phyloP scores from a whole-genome alignment of 495 filamentous ascomycete genomes.

The Lindgomyces ingoldianus region DNA sequence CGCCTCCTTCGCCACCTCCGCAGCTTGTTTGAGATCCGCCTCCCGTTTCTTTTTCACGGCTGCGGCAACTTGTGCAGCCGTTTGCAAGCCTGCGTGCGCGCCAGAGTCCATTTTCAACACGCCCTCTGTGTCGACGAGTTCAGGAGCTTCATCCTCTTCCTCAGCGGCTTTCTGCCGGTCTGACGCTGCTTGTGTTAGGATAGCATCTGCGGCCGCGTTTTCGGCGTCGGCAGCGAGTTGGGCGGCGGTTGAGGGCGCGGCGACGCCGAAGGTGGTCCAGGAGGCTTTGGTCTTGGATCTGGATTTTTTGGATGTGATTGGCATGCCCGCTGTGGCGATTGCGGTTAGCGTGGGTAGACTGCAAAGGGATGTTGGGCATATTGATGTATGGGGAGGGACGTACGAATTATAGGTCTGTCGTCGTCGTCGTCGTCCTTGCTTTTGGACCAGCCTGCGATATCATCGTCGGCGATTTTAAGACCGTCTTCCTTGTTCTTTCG shows the following conservation, averaged over 20 bases:
- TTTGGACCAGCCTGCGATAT: conserved; percentile 70
- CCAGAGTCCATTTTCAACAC: conserved; percentile 75
- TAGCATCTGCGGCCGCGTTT: conserved; percentile 74
- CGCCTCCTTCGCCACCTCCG: conserved; percentile 48
- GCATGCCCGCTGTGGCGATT: conserved; percentile 53
- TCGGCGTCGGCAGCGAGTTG: conserved; percentile 46
- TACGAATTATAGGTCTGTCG: conserved; percentile 50
- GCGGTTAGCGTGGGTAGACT: too few relatives aligned
- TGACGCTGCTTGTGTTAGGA: conserved; percentile 71
- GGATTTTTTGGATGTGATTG: conserved; percentile 41
- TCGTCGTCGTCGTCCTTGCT: conserved; percentile 42
- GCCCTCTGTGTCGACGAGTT: conserved; percentile 44
- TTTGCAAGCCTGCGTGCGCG: conserved; percentile 82
- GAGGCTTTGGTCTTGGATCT: conserved; percentile 26
- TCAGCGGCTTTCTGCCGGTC: conserved; percentile 55
- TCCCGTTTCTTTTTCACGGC: conserved; percentile 60
- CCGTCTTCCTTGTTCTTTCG: conserved; percentile 53
- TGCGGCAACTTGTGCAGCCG: conserved; percentile 72
- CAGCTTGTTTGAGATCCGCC: conserved; percentile 52
- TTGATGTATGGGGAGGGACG: not conserved
- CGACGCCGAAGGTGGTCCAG: conserved; percentile 72
- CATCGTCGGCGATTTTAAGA: conserved; percentile 90
- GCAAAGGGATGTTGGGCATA: too few relatives aligned
- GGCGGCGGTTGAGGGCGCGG: conserved; percentile 44
- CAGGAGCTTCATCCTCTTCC: conserved; percentile 48